phyloP scores from a whole-genome alignment of 306 rosid species.

The Vigna radiata region DNA sequence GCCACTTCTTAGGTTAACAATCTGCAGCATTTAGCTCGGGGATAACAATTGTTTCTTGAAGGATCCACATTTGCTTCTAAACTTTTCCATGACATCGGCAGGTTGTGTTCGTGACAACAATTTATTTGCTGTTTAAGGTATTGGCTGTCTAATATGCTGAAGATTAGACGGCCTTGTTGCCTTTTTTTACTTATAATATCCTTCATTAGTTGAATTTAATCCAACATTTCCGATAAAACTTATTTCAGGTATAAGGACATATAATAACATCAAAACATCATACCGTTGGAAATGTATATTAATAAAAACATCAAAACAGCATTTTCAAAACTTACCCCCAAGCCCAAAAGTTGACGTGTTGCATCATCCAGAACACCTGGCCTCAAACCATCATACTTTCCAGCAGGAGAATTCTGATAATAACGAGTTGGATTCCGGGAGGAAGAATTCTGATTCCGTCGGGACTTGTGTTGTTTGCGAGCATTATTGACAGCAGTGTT shows the following conservation, averaged over 20 bases:
- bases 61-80: neutral
- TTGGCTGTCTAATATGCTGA: slow-evolving; percentile 16
- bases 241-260: too few species aligned
- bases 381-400: slow-evolving; percentile 87
- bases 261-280: too few species aligned
- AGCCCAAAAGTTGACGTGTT: slow-evolving; percentile 83
- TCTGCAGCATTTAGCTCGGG: neutral
- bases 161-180: slow-evolving; percentile 5
- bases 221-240: neutral
- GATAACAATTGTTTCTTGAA: neutral
- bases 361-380: slow-evolving; percentile 85
- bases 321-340: slow-evolving; percentile 65
- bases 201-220: too few species aligned
- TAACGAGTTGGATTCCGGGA: slow-evolving; percentile 86
- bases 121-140: neutral
- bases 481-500: slow-evolving; percentile 80
- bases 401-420: slow-evolving; percentile 84
- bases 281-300: neutral
- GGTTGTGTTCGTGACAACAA: slow-evolving; percentile 5
- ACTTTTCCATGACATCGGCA: neutral
- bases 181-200: neutral
- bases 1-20: too few species aligned
- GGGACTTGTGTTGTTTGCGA: slow-evolving; percentile 75
- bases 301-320: slow-evolving; percentile 38
- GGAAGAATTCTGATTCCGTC: slow-evolving; percentile 64